A percentile compares a stretch with the other conserved stretches of the same genome.
Conservation (phyloP, 805 yeast species). For the Brettanomyces bruxellensis region DNA sequence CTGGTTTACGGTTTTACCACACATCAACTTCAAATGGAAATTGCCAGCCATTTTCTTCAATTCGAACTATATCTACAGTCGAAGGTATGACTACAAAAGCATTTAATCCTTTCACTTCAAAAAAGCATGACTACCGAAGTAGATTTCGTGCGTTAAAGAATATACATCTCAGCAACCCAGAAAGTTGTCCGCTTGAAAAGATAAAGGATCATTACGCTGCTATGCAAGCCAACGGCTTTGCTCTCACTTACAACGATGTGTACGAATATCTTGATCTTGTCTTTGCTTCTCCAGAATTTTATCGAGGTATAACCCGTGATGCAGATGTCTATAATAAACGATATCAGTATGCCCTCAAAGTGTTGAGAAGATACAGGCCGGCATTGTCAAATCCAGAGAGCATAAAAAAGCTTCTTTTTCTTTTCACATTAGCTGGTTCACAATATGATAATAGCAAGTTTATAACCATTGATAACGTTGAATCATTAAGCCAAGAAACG, state of each 20-base stretch:
- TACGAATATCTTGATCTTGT: slow-evolving; percentile 12
- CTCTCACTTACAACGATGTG: slow-evolving; percentile 14
- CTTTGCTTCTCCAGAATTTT: slow-evolving; percentile 22
- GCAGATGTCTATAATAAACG: slow-evolving; percentile 14
- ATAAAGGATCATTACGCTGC: slow-evolving; percentile 17
- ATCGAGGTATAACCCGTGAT: slow-evolving; percentile 5
- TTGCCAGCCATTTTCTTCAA: background rate
- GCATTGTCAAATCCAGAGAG: slow-evolving; percentile 8
- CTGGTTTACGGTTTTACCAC: slow-evolving; percentile 38
- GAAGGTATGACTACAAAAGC: background rate
- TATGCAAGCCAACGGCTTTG: slow-evolving; percentile 22
- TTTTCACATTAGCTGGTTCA: slow-evolving; percentile 19
- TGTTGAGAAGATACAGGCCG: slow-evolving; percentile 15
- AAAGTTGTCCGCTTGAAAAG: slow-evolving; percentile 9
- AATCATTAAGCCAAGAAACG: background rate
- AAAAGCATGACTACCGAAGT: slow-evolving; percentile 9
- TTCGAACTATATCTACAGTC: background rate
- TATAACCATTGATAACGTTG: slow-evolving; percentile 8
- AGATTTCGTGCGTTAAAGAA: slow-evolving; percentile 11
- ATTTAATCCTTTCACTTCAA: slow-evolving; percentile 9
- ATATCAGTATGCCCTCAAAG: slow-evolving; percentile 9
- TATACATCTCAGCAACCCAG: slow-evolving; percentile 14
- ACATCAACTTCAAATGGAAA: slow-evolving; percentile 14
- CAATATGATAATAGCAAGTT: slow-evolving; percentile 18
- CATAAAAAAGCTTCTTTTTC: slow-evolving; percentile 16